Conservation (phyloP, 305 asterid genomes). For the Rubia balearica region DNA sequence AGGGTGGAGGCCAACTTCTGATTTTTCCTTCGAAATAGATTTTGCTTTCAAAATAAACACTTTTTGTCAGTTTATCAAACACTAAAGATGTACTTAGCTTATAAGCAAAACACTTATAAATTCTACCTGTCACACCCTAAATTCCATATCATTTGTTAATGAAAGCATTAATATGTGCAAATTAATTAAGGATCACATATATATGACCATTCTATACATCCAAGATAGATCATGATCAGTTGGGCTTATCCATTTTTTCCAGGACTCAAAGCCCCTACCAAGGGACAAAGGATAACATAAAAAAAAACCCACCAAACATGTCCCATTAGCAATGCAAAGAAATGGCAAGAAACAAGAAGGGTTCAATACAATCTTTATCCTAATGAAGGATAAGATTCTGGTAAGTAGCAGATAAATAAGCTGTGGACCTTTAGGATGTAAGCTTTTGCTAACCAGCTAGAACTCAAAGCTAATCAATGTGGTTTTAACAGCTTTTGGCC, state of each 20-base stretch:
- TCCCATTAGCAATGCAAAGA: conserved; percentile 12
- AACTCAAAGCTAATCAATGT: conserved; percentile 15
- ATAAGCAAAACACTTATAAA: too few species aligned
- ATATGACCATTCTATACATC: too few species aligned
- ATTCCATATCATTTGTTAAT: too few species aligned
- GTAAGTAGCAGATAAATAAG: not conserved
- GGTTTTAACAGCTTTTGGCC: conserved; percentile 13
- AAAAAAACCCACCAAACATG: conserved; percentile 12
- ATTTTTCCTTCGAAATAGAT: too few species aligned
- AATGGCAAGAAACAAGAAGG: conserved; percentile 27
- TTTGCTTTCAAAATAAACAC: too few species aligned
- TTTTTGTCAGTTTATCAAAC: too few species aligned
- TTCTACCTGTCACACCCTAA: too few species aligned
- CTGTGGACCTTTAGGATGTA: conserved; percentile 32
- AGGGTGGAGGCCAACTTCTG: too few species aligned
- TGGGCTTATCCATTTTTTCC: not conserved
- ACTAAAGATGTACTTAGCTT: too few species aligned
- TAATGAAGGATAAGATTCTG: conserved; percentile 56
- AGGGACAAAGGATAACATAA: conserved; percentile 13
- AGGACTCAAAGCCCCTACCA: conserved; percentile 7
- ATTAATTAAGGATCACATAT: not conserved
- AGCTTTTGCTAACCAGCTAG: conserved; percentile 26
- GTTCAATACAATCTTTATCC: conserved; percentile 43
- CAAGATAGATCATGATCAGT: too few species aligned
- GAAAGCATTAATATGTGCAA: too few species aligned